These are phyloP conservation scores for Berberis vulgaris DNA, from an alignment of 164 flowering plant genomes.

Conservation along the genomic window DNA sequence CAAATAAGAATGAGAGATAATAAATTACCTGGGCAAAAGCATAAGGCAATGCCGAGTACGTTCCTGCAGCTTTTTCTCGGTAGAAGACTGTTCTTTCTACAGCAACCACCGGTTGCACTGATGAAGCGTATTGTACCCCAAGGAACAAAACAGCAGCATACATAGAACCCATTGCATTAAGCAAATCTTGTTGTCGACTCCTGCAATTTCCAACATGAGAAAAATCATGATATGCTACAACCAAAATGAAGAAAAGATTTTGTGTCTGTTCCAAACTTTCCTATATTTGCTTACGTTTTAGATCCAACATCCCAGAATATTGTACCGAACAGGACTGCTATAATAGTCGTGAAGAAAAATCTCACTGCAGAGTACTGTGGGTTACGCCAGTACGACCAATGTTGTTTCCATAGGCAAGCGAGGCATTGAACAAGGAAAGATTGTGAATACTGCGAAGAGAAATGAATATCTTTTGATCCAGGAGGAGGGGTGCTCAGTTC, in stretches of 20 bases:
- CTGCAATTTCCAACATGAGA: conserved; percentile 13
- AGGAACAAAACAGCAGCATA: conserved; percentile 45
- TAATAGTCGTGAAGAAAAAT: conserved; percentile 35
- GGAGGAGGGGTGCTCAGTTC: conserved; percentile 37
- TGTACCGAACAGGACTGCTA: conserved; percentile 43
- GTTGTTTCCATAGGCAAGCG: conserved; percentile 54
- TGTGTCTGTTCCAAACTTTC: no score
- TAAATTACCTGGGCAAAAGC: conserved; percentile 45
- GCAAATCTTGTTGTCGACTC: conserved; percentile 25
- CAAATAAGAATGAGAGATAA: neutral
- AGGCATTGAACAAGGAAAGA: conserved; percentile 36
- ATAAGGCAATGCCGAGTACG: conserved; percentile 56
- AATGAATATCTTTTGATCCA: conserved; percentile 36
- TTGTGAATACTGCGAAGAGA: conserved; percentile 35
- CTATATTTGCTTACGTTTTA: conserved; percentile 14
- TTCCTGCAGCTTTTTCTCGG: conserved; percentile 55
- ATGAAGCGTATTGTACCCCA: conserved; percentile 40
- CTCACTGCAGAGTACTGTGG: conserved; percentile 46
- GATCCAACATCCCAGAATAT: conserved; percentile 40
- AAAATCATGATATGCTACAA: neutral
- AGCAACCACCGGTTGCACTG: conserved; percentile 54
- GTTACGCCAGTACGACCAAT: conserved; percentile 46
- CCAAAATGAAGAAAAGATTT: no score
- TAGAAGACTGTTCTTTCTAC: conserved; percentile 52
- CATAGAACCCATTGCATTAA: conserved; percentile 63